A percentile compares a stretch with the other conserved stretches of the same genome.
These are phyloP conservation scores for Colletotrichum sp. DNA, from an alignment of 2,329 filamentous ascomycete genomes.

Conservation along the genomic window DNA sequence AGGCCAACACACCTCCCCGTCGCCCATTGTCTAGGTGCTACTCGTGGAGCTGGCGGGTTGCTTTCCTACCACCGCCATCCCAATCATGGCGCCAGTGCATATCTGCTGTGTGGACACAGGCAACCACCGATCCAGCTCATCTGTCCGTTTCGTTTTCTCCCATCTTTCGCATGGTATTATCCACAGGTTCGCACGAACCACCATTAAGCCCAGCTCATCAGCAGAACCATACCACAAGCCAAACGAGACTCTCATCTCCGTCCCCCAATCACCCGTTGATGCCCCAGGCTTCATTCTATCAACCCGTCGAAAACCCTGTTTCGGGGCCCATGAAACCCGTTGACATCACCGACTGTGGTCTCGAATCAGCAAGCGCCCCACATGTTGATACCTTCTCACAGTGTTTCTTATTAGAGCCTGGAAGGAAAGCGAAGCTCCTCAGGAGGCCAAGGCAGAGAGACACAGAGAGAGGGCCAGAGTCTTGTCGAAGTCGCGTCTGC, in stretches of 20 bases:
- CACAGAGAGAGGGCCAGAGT: background rate
- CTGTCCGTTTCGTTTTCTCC: background rate
- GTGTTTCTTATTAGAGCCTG: background rate
- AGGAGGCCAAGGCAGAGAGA: background rate
- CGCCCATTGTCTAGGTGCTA: background rate
- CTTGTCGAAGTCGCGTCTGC: background rate
- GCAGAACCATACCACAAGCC: background rate
- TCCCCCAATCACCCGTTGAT: background rate
- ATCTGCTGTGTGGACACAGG: background rate
- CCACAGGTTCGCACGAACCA: background rate
- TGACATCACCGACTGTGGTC: constrained; percentile 15
- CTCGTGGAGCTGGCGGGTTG: background rate
- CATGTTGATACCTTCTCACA: background rate
- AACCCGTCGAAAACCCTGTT: background rate
- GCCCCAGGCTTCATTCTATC: background rate
- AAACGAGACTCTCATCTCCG: background rate
- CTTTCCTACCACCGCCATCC: background rate
- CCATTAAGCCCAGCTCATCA: background rate
- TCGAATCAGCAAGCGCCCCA: constrained; percentile 1
- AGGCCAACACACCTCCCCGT: background rate
- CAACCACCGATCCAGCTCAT: background rate
- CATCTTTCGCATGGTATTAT: background rate
- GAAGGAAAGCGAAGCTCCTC: background rate
- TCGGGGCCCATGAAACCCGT: constrained; percentile 1
- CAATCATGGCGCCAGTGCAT: background rate